Base-by-base conservation (phyloP, 192 early-diverging fungal species). In the Linnemannia zychae region DNA sequence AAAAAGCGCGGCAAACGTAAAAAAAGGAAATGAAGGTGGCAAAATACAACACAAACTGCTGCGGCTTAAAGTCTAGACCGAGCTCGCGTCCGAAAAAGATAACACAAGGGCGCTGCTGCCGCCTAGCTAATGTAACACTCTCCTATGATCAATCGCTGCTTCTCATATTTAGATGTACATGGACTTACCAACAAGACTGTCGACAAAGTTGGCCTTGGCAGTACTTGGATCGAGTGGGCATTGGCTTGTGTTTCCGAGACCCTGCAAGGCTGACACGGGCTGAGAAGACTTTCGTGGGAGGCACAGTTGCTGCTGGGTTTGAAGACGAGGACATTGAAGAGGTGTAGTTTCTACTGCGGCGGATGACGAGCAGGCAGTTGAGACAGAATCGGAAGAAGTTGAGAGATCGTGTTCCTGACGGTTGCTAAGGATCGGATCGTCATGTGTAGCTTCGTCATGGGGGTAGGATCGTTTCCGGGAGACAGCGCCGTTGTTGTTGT, bases 151-250 rank as follows among this genome's bases (percentile, higher is more conserved):
- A 22, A 13, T 5, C 20, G 47, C 31, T 38, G 38, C 37, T 31
- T 18, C 18, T 22, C 15, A 4, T 24, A 63, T 37, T 9, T 44
- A 44, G 4, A 44, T 44, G 40, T 44, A 44, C 52, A 28, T 28
- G 46, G n/a, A 82, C 81, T 82, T 65, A 82, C 81, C 81, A 77
- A 82, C 81, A 77, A 82, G 81, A 77, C 81, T 72, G 65, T 82
- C 81, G 16, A 82, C 81, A 77, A 82, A 82, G 81, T 82, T 82
- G 22, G 81, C 81, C 38, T 82, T 82, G 40, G 67, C 75, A 36
- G 69, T 38, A 44, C 28, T 75, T 40, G 81, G 71, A 52, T 82
- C 75, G 20, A 77, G 70, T 3, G 52, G 60, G 48, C 78, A 80
- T 46, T 74, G 72, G 15, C 24, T 46, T 12, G 70, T 34, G 7